Evolutionary conservation across 768 basidiomycete species (phyloP).

Genomic region (Hortiboletus campestris): DNA sequence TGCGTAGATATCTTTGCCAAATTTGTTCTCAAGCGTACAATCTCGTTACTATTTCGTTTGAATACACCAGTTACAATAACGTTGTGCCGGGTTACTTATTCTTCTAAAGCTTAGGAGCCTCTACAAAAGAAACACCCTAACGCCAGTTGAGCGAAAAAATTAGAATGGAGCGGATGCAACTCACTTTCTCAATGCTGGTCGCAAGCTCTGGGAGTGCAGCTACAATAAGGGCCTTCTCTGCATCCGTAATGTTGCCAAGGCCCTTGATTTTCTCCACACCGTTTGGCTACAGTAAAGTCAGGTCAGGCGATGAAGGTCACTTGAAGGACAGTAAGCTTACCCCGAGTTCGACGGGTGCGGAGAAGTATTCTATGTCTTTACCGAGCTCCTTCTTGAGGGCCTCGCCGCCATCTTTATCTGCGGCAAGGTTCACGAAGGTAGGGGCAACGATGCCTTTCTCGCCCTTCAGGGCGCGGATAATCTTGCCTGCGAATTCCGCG

Average conservation of each 20-base stretch:
- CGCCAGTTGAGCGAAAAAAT: not conserved
- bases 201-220: slow-evolving; percentile 80
- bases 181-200: slow-evolving; percentile 68
- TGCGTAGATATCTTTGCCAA: slow-evolving; percentile 7
- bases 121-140: slow-evolving; percentile 28
- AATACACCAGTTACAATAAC: not conserved
- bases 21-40: not conserved
- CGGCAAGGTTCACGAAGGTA: slow-evolving; percentile 76
- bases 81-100: not conserved
- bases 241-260: slow-evolving; percentile 71
- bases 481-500: slow-evolving; percentile 80
- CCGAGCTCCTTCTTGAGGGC: slow-evolving; percentile 79
- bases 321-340: slow-evolving; percentile 38
- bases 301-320: not conserved
- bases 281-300: slow-evolving; percentile 47
- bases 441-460: slow-evolving; percentile 86
- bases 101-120: slow-evolving; percentile 28
- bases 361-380: slow-evolving; percentile 80
- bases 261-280: slow-evolving; percentile 82
- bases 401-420: slow-evolving; percentile 69
- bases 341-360: slow-evolving; percentile 84
- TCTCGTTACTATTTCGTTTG: slow-evolving; percentile 2
- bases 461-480: slow-evolving; percentile 82
- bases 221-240: slow-evolving; percentile 73
- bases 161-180: slow-evolving; percentile 15